Conservation (phyloP, 306 rosid genomes). For the Corylus americana region DNA sequence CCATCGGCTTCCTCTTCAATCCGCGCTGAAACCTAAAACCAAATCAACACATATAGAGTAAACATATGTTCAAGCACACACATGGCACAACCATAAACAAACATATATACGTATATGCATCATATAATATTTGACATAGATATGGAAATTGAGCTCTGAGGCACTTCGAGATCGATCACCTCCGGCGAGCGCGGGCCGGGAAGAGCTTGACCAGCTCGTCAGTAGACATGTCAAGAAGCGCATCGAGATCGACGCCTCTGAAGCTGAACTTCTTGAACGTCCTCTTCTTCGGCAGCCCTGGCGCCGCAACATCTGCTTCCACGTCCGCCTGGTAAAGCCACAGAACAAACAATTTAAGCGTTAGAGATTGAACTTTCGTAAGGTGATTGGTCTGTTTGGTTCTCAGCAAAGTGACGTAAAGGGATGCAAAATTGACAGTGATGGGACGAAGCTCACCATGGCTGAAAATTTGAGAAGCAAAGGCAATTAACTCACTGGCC, state of each 20-base stretch:
- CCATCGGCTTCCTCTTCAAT: conserved; percentile 62
- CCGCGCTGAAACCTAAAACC: conserved; percentile 48
- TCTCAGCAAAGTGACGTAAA: not conserved
- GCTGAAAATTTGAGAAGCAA: not conserved
- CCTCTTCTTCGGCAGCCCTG: conserved; percentile 78
- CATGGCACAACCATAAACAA: not conserved
- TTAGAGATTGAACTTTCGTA: not conserved
- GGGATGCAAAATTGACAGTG: not conserved
- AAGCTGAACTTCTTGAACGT: conserved; percentile 89
- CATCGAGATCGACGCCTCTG: conserved; percentile 77
- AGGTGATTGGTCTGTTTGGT: not conserved
- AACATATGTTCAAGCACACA: not conserved
- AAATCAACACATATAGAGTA: not conserved
- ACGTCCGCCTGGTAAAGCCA: conserved; percentile 52
- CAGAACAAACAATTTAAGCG: not conserved
- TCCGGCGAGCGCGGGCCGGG: conserved; percentile 78
- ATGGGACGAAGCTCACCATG: not conserved
- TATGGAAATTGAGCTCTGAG: not conserved
- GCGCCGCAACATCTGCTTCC: conserved; percentile 52
- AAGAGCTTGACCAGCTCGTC: conserved; percentile 87
- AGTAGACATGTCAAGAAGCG: conserved; percentile 79
- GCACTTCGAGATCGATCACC: conserved; percentile 27
- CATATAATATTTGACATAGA: not conserved
- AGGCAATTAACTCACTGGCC: too few relatives aligned
- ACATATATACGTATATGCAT: not conserved